Conservation (phyloP, 1,139 yeast species). For the Schizosaccharomyces versatilis region DNA sequence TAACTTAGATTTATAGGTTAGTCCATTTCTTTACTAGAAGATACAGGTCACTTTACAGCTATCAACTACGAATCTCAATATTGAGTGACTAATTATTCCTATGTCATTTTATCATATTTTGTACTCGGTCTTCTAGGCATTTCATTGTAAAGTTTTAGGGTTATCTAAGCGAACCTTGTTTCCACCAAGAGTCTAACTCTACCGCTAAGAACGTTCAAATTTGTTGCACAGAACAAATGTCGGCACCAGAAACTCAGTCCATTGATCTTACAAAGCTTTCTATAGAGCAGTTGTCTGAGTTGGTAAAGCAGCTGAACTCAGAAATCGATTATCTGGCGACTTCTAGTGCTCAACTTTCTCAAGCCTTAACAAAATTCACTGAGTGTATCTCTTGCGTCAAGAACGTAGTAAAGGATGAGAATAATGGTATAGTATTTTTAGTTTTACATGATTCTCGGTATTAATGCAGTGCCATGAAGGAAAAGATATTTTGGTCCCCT, state of each 20-base stretch:
- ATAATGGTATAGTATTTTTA: slow-evolving; percentile 17
- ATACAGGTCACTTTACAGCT: too few species aligned
- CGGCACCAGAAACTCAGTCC: neutral
- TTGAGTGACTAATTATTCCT: too few species aligned
- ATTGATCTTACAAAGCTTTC: slow-evolving; percentile 44
- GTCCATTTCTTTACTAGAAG: too few species aligned
- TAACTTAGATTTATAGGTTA: too few species aligned
- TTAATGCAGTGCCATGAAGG: slow-evolving; percentile 12
- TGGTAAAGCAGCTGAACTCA: slow-evolving; percentile 63
- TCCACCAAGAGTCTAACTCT: too few species aligned
- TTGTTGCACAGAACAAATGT: too few species aligned
- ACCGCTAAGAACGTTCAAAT: too few species aligned
- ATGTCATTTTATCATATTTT: too few species aligned
- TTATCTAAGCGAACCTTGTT: too few species aligned
- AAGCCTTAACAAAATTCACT: slow-evolving; percentile 62
- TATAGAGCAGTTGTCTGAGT: slow-evolving; percentile 65
- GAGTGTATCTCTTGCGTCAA: slow-evolving; percentile 61
- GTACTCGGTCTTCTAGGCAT: too few species aligned
- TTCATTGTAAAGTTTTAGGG: too few species aligned
- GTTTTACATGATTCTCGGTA: neutral
- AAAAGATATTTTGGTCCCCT: slow-evolving; percentile 51
- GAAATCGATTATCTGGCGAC: slow-evolving; percentile 71
- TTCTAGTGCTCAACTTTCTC: slow-evolving; percentile 60
- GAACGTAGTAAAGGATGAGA: slow-evolving; percentile 28
- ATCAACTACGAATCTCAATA: too few species aligned